Evolutionary conservation across 2,329 filamentous ascomycete genomes (phyloP), one percentile per base, ranked within the genome.

Genomic region (Neonectria hederae): DNA sequence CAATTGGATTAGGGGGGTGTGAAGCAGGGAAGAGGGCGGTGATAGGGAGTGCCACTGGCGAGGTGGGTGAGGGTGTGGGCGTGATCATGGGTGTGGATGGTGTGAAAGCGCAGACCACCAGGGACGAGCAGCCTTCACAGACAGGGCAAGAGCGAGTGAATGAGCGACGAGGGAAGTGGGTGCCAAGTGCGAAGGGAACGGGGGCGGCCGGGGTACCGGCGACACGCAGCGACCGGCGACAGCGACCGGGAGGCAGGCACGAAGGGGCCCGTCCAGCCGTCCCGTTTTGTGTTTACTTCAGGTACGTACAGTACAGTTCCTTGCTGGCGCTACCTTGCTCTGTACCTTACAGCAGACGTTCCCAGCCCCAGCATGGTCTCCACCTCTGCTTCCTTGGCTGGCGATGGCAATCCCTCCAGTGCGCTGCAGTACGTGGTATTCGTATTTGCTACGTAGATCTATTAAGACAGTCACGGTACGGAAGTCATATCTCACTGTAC

Each of bases 11-110:
- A 24, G 53, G 48, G 54, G 58, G 51, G 54, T 48, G 54, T 28
- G 42, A 58, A 46, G 42, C 49, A 55, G 62, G 57, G 52, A 59
- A 56, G 30, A 52, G 32, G 60, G 58, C 51, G 61, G 60, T 59
- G 55, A 49, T 66, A 57, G 28, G 28, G 28, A 28, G 28, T 28
- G 28, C 28, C 28, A 28, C 28, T 28, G 10, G 28, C 28, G 28
- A 28, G 1, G 67, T 42, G 45, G 45, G 42, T 26, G 17, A 43
- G 24, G 32, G 38, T 43, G 43, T 35, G 43, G 11, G 9, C 17
- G 52, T 32, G 43, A 30, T 30, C 28, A 11, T 32, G 28, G 48
- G n/a, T 21, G 49, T 58, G 60, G 43, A 58, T 54, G 22, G n/a
- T 38, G 60, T 54, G 32, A 63, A 63, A 42, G 60, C 54, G 60